Percentiles rank a stretch among this genome's conserved stretches.
Conservation (phyloP, 176 grass and related monocot species). For the Poa pratensis region DNA sequence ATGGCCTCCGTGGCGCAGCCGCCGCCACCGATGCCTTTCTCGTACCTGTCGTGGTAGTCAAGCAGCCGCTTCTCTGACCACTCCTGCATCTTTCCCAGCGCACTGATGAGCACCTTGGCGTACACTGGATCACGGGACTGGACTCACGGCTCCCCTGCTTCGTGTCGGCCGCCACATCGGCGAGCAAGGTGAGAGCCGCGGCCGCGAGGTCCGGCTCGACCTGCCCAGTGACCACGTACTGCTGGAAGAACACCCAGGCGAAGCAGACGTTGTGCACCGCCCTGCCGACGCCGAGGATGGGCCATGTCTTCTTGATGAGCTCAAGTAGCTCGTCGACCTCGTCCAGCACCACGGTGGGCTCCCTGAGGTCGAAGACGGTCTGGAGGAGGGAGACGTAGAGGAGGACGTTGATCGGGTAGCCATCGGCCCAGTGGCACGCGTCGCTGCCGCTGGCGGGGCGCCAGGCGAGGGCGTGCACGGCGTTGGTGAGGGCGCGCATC, state of each 20-base stretch:
- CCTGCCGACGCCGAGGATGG: conserved; percentile 64
- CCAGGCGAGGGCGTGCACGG: conserved; percentile 79
- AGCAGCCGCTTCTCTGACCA: conserved; percentile 87
- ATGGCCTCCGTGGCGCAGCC: conserved; percentile 37
- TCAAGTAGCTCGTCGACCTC: conserved; percentile 94
- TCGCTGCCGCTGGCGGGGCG: conserved; percentile 39
- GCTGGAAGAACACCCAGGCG: conserved; percentile 80
- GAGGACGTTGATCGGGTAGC: conserved; percentile 79
- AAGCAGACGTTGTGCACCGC: conserved; percentile 75
- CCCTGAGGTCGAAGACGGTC: conserved; percentile 68
- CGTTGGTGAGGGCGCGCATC: conserved; percentile 64
- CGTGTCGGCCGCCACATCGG: conserved; percentile 68
- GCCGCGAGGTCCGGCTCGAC: conserved; percentile 74
- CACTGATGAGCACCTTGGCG: conserved; percentile 60
- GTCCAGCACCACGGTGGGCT: conserved; percentile 74
- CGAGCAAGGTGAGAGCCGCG: conserved; percentile 65
- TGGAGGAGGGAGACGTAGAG: conserved; percentile 79
- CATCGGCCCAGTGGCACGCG: conserved; percentile 81
- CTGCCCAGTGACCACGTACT: conserved; percentile 78
- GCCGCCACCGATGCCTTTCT: conserved; percentile 45
- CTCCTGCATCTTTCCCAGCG: conserved; percentile 68
- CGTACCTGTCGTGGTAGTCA: conserved; percentile 76
- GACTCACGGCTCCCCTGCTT: conserved; percentile 52
- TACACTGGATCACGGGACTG: conserved; percentile 47
- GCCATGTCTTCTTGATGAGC: conserved; percentile 93